Evolutionary conservation across 2,329 filamentous ascomycete species (phyloP).

Genomic region (Trichocomaceae sp.): DNA sequence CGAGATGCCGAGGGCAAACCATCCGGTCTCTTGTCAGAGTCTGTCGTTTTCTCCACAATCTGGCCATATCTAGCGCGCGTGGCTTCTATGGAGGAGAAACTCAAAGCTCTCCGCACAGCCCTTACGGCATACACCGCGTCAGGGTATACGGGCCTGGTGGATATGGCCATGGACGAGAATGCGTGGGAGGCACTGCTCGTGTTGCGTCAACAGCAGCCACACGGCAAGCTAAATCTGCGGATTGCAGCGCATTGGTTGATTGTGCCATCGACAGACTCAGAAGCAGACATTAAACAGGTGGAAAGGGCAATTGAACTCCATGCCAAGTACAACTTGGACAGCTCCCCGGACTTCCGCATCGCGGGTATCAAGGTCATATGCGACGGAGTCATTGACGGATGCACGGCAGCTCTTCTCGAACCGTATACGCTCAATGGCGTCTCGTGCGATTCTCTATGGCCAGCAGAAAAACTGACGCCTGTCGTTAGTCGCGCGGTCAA

Average conservation of each 20-base stretch:
- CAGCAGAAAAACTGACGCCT: slow-evolving; percentile 33
- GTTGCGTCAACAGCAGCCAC: slow-evolving; percentile 24
- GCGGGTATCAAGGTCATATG: slow-evolving; percentile 47
- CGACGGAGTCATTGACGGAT: slow-evolving; percentile 47
- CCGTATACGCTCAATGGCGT: slow-evolving; percentile 40
- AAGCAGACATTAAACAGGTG: slow-evolving; percentile 37
- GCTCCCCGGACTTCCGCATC: slow-evolving; percentile 39
- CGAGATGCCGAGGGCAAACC: slow-evolving; percentile 39
- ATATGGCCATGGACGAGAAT: slow-evolving; percentile 49
- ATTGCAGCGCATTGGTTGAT: slow-evolving; percentile 47
- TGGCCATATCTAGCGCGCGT: slow-evolving; percentile 43
- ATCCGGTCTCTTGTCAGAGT: slow-evolving; percentile 43
- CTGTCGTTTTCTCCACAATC: slow-evolving; percentile 40
- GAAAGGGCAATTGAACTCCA: slow-evolving; percentile 41
- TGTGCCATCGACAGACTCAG: slow-evolving; percentile 33
- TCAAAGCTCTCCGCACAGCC: slow-evolving; percentile 35
- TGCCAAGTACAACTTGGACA: slow-evolving; percentile 33
- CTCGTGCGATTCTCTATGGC: slow-evolving; percentile 44
- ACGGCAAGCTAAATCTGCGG: slow-evolving; percentile 35
- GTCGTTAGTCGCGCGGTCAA: slow-evolving; percentile 41
- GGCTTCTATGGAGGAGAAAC: slow-evolving; percentile 39
- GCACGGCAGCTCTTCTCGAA: slow-evolving; percentile 44
- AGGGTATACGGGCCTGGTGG: slow-evolving; percentile 45
- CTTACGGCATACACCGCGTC: slow-evolving; percentile 39
- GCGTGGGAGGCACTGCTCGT: slow-evolving; percentile 41